phyloP scores from a whole-genome alignment of 306 rosid genomes.

The Prunus campanulata region DNA sequence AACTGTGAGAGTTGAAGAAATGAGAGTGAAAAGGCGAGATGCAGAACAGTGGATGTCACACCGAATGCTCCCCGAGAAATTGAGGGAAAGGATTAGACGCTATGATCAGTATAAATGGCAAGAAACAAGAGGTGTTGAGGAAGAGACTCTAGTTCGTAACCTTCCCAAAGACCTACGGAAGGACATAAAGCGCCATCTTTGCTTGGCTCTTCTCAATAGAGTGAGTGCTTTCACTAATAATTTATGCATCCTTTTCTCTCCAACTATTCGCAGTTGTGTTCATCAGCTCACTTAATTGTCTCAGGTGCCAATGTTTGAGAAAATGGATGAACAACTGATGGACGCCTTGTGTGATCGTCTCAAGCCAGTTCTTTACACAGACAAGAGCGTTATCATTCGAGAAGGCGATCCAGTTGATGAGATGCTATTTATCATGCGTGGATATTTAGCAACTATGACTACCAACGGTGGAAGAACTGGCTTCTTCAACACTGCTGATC shows the following conservation, averaged over 20 bases:
- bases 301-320: constrained; percentile 73
- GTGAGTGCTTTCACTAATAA: constrained; percentile 37
- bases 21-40: constrained; percentile 72
- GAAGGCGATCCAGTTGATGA: constrained; percentile 95
- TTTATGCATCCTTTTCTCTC: neutral
- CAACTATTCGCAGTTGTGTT: neutral
- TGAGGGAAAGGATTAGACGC: constrained; percentile 70
- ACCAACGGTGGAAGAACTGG: constrained; percentile 79
- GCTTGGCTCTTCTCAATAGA: constrained; percentile 56
- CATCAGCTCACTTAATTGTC: constrained; percentile 1
- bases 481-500: constrained; percentile 48
- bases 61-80: constrained; percentile 70
- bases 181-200: constrained; percentile 88
- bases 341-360: constrained; percentile 76
- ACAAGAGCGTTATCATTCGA: constrained; percentile 52
- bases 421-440: constrained; percentile 86
- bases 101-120: constrained; percentile 91
- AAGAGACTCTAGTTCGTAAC: constrained; percentile 61
- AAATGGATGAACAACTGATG: constrained; percentile 63
- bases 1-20: constrained; percentile 79
- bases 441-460: constrained; percentile 51
- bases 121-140: constrained; percentile 84
- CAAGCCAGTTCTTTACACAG: constrained; percentile 75
- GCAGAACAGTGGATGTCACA: constrained; percentile 95
- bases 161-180: constrained; percentile 88